phyloP scores from a whole-genome alignment of 192 early-diverging fungal species.

The Linnemannia hyalina region DNA sequence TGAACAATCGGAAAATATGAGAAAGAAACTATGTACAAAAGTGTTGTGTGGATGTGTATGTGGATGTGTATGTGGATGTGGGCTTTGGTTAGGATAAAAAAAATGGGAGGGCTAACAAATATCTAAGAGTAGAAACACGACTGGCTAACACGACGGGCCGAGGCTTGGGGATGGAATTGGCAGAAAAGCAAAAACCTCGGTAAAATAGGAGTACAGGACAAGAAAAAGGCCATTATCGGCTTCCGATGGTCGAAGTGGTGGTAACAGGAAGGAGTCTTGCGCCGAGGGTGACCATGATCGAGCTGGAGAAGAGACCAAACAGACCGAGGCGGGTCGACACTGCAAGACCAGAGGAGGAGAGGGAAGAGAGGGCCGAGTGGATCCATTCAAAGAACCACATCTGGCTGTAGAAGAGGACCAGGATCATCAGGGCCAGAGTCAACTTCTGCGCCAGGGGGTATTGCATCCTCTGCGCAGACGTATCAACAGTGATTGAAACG shows the following conservation, averaged over 20 bases:
- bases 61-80: neutral
- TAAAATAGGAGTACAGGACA: neutral
- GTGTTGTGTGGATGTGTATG: neutral
- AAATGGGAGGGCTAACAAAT: neutral
- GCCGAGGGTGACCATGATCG: conserved; percentile 13
- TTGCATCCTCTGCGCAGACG: neutral
- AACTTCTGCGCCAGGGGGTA: neutral
- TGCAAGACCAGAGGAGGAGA: neutral
- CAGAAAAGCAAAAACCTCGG: neutral
- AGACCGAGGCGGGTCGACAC: conserved; percentile 6
- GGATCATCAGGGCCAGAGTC: neutral
- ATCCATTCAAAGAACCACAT: conserved; percentile 25
- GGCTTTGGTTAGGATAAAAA: neutral
- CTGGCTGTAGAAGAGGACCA: neutral
- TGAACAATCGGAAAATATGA: neutral
- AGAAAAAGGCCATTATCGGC: neutral
- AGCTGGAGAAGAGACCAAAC: conserved; percentile 4
- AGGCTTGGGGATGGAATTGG: too few species aligned
- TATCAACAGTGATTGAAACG: too few species aligned
- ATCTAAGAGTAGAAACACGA: neutral
- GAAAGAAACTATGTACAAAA: neutral
- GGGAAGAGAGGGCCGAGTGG: neutral
- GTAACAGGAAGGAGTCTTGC: neutral
- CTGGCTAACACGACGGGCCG: neutral
- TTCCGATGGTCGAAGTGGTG: neutral